Evolutionary conservation across 2,329 filamentous ascomycete species (phyloP), one percentile per base, ranked within the genome.

Genomic region (Diaporthe caulivora): DNA sequence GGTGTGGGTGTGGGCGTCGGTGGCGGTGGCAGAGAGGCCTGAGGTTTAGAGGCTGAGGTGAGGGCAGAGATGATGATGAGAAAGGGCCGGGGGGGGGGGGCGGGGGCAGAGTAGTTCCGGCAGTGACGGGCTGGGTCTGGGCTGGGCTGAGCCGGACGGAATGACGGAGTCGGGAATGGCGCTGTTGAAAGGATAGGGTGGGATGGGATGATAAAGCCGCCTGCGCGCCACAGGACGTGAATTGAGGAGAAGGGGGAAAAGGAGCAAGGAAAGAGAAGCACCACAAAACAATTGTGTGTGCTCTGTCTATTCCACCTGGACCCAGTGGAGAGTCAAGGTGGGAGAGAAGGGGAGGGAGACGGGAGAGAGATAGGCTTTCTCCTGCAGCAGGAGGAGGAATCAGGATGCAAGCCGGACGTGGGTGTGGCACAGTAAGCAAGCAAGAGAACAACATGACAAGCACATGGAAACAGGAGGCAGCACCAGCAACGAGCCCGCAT

Each of bases 211-310:
- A 71, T 67, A 68, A 68, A 53, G 72, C 62, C 72, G 69, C 60
- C 69, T 72, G 54, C 72, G 69, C 62, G 54, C 62, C 85, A 75
- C 86, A 86, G 72, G 85, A 84, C 8, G 82, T 83, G 21, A 87
- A 86, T 82, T 87, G 86, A 86, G 78, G 84, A 84, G 82, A 81
- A 86, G 76, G 86, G 85, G 76, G 86, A 85, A 75, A 81, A 75
- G 51, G 44, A 71, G 69, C 74, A 75, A 76, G 29, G 78, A 81
- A 31, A 68, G 17, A 55, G 47, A 72, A 60, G 64, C 47, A 70
- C 65, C 26, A 54, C 65, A 70, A 67, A 58, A 68, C 58, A 58
- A 62, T 74, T 65, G 72, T 72, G 72, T 72, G 72, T 74, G 69
- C 69, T 72, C 69, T 74, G 40, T 72, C 69, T 72, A 60, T 62